These are phyloP conservation scores for Funneliformis geosporum DNA, from an alignment of 192 early-diverging fungal species.

Conservation along the genomic window DNA sequence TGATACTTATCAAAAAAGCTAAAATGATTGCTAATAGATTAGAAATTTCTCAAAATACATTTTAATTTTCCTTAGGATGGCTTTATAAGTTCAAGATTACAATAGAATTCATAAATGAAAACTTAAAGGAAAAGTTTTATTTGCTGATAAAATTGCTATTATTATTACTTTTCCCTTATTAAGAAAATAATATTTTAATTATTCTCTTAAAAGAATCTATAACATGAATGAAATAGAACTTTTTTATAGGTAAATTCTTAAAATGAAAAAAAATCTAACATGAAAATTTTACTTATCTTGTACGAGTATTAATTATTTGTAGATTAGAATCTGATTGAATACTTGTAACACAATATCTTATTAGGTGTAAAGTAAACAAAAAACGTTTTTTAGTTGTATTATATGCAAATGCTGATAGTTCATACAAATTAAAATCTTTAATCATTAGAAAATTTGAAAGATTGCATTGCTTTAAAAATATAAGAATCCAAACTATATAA, in stretches of 20 bases:
- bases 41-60: neutral
- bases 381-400: neutral
- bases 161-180: no score
- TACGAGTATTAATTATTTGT: neutral
- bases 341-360: neutral
- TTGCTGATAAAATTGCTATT: no score
- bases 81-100: conserved; percentile 26
- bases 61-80: conserved; percentile 2
- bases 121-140: no score
- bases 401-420: neutral
- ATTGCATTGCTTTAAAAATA: neutral
- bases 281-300: neutral
- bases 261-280: neutral
- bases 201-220: no score
- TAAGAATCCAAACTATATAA: conserved; percentile 6
- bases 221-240: no score
- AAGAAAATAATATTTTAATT: no score
- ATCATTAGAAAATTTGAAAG: neutral
- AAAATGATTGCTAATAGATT: conserved; percentile 7
- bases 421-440: neutral
- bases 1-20: neutral
- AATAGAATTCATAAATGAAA: conserved; percentile 15
- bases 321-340: neutral
- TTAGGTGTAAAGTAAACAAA: neutral
- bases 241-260: conserved; percentile 21